Evolutionary conservation across 2,329 filamentous ascomycete species (phyloP).

Genomic region (Cladosporium sp.): DNA sequence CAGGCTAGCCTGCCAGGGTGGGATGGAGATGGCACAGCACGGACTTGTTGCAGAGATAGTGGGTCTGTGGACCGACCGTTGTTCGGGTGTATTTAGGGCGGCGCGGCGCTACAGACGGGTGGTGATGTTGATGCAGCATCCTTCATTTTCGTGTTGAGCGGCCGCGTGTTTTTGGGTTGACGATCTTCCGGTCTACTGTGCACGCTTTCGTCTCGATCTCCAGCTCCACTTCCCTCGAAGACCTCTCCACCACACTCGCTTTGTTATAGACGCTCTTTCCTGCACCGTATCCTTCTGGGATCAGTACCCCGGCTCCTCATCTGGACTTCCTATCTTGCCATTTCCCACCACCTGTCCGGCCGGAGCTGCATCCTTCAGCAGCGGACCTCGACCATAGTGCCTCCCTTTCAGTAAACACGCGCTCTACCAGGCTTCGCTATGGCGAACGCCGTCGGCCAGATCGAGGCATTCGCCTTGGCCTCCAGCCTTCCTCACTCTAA

Average conservation of each 20-base stretch:
- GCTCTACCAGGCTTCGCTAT: conserved; percentile 8
- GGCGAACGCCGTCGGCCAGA: conserved; percentile 8
- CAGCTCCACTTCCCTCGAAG: conserved; percentile 7
- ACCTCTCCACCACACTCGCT: conserved; percentile 8
- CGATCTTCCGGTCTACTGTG: conserved; percentile 5
- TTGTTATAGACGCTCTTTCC: conserved; percentile 11
- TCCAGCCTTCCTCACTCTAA: conserved; percentile 11
- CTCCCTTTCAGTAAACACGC: conserved; percentile 3
- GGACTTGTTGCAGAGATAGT: conserved; percentile 7
- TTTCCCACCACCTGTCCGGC: neutral
- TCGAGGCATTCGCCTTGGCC: conserved; percentile 11
- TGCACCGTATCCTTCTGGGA: neutral
- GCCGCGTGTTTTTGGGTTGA: conserved; percentile 12
- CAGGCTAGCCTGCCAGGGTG: neutral
- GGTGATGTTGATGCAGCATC: conserved; percentile 12
- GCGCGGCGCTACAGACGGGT: conserved; percentile 9
- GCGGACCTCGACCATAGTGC: conserved; percentile 3
- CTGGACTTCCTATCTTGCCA: neutral
- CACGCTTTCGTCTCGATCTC: conserved; percentile 4
- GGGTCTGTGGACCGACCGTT: conserved; percentile 9
- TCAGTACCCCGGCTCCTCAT: neutral
- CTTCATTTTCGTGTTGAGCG: conserved; percentile 13
- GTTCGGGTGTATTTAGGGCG: conserved; percentile 12
- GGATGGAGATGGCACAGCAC: conserved; percentile 2
- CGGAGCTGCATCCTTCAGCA: conserved; percentile 8